Evolutionary conservation across 2,329 filamentous ascomycete genomes (phyloP).

Genomic region (Phialophora verrucosa): DNA sequence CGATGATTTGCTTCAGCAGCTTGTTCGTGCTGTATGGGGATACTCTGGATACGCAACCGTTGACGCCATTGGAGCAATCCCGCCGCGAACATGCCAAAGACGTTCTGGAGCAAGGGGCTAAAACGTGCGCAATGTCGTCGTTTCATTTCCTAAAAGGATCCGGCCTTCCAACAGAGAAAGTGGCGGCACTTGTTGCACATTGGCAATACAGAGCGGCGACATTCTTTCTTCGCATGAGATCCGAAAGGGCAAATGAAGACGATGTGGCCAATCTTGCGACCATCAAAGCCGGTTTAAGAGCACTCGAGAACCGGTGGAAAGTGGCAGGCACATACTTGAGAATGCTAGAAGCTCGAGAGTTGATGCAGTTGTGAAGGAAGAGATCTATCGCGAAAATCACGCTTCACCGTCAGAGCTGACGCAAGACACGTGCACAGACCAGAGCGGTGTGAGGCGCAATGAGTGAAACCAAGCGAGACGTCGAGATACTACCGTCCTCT

Average conservation of each 20-base stretch:
- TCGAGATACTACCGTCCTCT: not conserved
- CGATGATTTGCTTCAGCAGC: slow-evolving; percentile 10
- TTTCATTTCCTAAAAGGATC: slow-evolving; percentile 1
- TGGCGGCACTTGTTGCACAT: slow-evolving; percentile 2
- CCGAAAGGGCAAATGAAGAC: slow-evolving; percentile 4
- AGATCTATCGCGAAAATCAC: not conserved
- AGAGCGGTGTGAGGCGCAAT: not conserved
- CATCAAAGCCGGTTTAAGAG: not conserved
- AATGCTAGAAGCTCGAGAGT: slow-evolving; percentile 15
- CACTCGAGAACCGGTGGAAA: slow-evolving; percentile 2
- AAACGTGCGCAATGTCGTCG: not conserved
- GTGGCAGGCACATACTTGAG: slow-evolving; percentile 15
- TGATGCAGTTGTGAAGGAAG: not conserved
- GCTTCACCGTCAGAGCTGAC: not conserved
- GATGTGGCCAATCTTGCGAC: not conserved
- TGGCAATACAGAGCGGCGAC: slow-evolving; percentile 9
- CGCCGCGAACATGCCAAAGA: slow-evolving; percentile 12
- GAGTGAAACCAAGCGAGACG: not conserved
- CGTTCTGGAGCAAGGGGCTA: slow-evolving; percentile 8
- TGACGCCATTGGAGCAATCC: not conserved
- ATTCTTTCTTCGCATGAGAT: slow-evolving; percentile 8
- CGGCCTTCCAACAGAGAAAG: slow-evolving; percentile 8
- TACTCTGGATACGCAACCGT: not conserved
- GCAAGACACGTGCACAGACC: not conserved
- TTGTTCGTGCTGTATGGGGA: slow-evolving; percentile 15